Conservation (phyloP, 768 basidiomycete species). For the Suillus ampliporus region DNA sequence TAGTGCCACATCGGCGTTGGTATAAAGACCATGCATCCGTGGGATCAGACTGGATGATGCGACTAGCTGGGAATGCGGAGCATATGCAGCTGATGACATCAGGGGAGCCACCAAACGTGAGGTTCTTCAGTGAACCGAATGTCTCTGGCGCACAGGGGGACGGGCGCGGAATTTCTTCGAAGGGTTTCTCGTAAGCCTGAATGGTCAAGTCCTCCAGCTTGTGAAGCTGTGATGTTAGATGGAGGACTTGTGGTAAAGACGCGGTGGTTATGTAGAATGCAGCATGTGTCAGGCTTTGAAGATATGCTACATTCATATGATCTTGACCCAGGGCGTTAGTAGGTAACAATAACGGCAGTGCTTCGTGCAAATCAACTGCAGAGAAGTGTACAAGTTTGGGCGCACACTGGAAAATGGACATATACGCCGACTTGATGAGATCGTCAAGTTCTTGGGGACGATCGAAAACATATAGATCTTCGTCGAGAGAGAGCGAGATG, state of each 20-base stretch:
- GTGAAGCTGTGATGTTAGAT: not conserved
- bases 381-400: conserved; percentile 4
- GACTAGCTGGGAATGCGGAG: not conserved
- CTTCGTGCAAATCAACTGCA: conserved; percentile 5
- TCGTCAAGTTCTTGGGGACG: not conserved
- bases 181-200: not conserved
- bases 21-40: conserved; percentile 1
- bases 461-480: not conserved
- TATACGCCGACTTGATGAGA: conserved; percentile 2
- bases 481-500: not conserved
- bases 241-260: conserved; percentile 5
- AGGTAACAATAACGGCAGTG: not conserved
- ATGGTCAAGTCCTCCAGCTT: conserved; percentile 5
- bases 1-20: not conserved
- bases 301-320: not conserved
- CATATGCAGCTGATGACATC: not conserved
- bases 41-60: not conserved
- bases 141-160: not conserved
- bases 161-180: conserved; percentile 1
- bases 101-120: conserved; percentile 1
- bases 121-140: not conserved
- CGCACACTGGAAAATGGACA: conserved; percentile 1
- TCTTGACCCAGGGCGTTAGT: not conserved
- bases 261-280: not conserved
- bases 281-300: conserved; percentile 3